Percentiles rank a stretch among this genome's conserved stretches.
These are phyloP conservation scores for Eucalyptus erythrocorys DNA, from an alignment of 345 rosid genomes.

Conservation along the genomic window DNA sequence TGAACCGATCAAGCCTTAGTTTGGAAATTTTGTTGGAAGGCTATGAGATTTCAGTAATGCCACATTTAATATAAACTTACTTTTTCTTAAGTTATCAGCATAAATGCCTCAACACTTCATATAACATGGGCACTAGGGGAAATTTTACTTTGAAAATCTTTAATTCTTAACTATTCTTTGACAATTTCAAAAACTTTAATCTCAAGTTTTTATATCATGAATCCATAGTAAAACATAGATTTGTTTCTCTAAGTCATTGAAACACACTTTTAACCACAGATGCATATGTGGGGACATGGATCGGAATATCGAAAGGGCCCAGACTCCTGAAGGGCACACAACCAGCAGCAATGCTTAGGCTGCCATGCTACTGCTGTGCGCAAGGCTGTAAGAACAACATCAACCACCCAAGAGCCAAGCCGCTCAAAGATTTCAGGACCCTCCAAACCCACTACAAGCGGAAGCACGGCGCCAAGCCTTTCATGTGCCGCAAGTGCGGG, in stretches of 20 bases:
- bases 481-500: conserved; percentile 74
- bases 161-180: neutral
- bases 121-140: neutral
- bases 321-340: conserved; percentile 70
- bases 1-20: neutral
- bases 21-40: neutral
- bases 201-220: neutral
- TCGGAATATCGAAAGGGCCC: conserved; percentile 69
- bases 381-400: conserved; percentile 84
- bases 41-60: neutral
- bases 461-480: conserved; percentile 64
- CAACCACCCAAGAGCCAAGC: conserved; percentile 73
- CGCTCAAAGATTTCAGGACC: conserved; percentile 66
- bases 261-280: conserved; percentile 11
- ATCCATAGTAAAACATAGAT: neutral
- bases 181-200: neutral
- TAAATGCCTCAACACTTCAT: neutral
- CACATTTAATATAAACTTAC: neutral
- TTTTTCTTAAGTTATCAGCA: neutral
- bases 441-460: conserved; percentile 80
- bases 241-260: neutral
- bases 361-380: conserved; percentile 71
- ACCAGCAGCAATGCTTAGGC: conserved; percentile 72
- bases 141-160: neutral
- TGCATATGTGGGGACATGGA: conserved; percentile 96